Percentiles rank a stretch among this genome's conserved stretches.
phyloP scores from a whole-genome alignment of 2,329 filamentous ascomycete species.

The Incumbomyces delicatus region DNA sequence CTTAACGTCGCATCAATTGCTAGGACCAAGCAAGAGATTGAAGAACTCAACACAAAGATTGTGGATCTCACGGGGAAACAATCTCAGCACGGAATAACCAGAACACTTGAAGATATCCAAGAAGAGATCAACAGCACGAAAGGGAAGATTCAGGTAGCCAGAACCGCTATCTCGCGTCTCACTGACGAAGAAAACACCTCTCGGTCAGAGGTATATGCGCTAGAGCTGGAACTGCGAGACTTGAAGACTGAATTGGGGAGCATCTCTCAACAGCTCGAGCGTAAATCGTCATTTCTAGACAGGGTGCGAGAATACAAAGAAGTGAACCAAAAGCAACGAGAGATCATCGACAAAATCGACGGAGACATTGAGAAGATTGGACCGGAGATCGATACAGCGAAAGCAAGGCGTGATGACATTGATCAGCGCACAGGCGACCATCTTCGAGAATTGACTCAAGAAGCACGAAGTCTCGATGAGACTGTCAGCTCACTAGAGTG shows the following conservation, averaged over 20 bases:
- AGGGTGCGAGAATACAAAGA: slow-evolving; percentile 67
- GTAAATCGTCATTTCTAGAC: slow-evolving; percentile 59
- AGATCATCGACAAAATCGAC: slow-evolving; percentile 60
- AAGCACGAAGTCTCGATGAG: slow-evolving; percentile 60
- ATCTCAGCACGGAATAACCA: slow-evolving; percentile 52
- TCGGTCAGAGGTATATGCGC: slow-evolving; percentile 54
- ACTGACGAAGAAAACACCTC: slow-evolving; percentile 61
- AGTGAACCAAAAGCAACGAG: slow-evolving; percentile 58
- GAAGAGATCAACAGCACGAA: slow-evolving; percentile 58
- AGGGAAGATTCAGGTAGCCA: slow-evolving; percentile 57
- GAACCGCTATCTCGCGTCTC: slow-evolving; percentile 56
- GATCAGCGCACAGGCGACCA: slow-evolving; percentile 59
- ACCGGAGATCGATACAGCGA: slow-evolving; percentile 66
- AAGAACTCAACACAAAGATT: slow-evolving; percentile 62
- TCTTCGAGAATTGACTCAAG: slow-evolving; percentile 61
- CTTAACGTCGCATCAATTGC: slow-evolving; percentile 69
- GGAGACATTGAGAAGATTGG: slow-evolving; percentile 62
- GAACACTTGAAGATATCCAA: slow-evolving; percentile 75
- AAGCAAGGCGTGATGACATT: slow-evolving; percentile 66
- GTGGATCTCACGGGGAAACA: slow-evolving; percentile 67
- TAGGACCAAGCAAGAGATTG: slow-evolving; percentile 62
- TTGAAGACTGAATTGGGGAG: slow-evolving; percentile 61
- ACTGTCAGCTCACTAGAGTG: slow-evolving; percentile 68
- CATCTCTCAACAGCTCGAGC: slow-evolving; percentile 66
- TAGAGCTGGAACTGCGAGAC: slow-evolving; percentile 72